Percentiles rank a stretch among this genome's conserved stretches.
These are phyloP conservation scores for Ogataea corticis DNA, from an alignment of 805 yeast species.

Conservation along the genomic window DNA sequence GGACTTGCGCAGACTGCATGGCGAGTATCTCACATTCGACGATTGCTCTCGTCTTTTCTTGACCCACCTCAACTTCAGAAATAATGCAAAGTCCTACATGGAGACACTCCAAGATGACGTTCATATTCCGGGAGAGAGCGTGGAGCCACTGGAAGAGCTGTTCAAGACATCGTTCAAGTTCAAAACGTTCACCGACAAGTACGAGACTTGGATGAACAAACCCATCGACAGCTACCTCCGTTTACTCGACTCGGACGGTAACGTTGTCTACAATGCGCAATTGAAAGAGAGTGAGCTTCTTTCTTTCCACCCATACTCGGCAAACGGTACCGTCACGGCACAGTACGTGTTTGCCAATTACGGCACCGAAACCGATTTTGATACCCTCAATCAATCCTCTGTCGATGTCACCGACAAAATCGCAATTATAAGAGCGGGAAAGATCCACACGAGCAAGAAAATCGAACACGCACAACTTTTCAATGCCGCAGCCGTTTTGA, in stretches of 20 bases:
- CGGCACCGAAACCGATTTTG: constrained; percentile 59
- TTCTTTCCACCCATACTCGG: constrained; percentile 63
- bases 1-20: constrained; percentile 76
- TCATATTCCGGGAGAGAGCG: constrained; percentile 29
- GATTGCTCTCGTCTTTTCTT: constrained; percentile 66
- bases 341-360: constrained; percentile 60
- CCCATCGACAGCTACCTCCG: constrained; percentile 48
- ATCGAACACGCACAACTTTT: constrained; percentile 58
- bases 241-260: constrained; percentile 36
- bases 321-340: constrained; percentile 59
- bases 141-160: constrained; percentile 16
- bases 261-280: constrained; percentile 46
- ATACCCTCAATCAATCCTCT: constrained; percentile 36
- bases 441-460: constrained; percentile 53
- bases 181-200: constrained; percentile 50
- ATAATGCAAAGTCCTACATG: constrained; percentile 23
- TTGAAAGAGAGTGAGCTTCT: constrained; percentile 45
- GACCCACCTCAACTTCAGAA: constrained; percentile 29
- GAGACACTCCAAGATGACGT: constrained; percentile 19
- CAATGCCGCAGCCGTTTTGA: constrained; percentile 64
- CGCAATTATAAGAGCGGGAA: constrained; percentile 56
- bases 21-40: constrained; percentile 59
- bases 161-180: constrained; percentile 29
- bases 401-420: constrained; percentile 55
- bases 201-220: constrained; percentile 55